These are phyloP conservation scores for Hypoxylon sp. DNA, from an alignment of 2,329 filamentous ascomycete genomes.

Conservation along the genomic window DNA sequence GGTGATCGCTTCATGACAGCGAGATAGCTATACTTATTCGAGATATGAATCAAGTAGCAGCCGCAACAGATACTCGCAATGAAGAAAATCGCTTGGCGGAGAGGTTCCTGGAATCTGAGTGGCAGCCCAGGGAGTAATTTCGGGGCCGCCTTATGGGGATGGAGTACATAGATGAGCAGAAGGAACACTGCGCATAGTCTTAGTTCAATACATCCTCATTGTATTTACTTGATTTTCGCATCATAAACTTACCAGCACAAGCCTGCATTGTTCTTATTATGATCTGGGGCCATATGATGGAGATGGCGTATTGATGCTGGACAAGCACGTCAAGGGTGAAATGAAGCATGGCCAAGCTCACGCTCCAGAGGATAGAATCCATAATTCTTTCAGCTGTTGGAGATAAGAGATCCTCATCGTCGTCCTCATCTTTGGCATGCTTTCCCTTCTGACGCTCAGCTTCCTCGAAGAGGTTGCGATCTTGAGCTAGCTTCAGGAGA, in stretches of 20 bases:
- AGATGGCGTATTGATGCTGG: constrained; percentile 81
- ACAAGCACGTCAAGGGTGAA: constrained; percentile 85
- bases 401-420: constrained; percentile 55
- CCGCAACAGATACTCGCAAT: constrained; percentile 72
- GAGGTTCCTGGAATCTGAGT: constrained; percentile 60
- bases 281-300: constrained; percentile 72
- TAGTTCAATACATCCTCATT: constrained; percentile 5
- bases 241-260: constrained; percentile 63
- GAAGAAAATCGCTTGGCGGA: constrained; percentile 76
- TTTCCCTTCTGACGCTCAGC: constrained; percentile 60
- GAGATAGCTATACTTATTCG: constrained; percentile 85
- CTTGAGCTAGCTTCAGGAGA: constrained; percentile 79
- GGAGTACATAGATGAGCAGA: constrained; percentile 69
- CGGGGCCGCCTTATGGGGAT: constrained; percentile 66
- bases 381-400: constrained; percentile 66
- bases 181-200: constrained; percentile 63
- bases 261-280: constrained; percentile 66
- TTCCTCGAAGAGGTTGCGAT: constrained; percentile 70
- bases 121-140: constrained; percentile 66
- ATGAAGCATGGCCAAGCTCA: constrained; percentile 78
- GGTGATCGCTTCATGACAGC: constrained; percentile 93
- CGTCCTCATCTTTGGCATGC: constrained; percentile 51
- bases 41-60: constrained; percentile 84
- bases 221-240: not conserved
- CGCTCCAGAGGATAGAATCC: constrained; percentile 71